phyloP scores from a whole-genome alignment of 1,139 yeast species.

The Kurtzmaniella natalensis region DNA sequence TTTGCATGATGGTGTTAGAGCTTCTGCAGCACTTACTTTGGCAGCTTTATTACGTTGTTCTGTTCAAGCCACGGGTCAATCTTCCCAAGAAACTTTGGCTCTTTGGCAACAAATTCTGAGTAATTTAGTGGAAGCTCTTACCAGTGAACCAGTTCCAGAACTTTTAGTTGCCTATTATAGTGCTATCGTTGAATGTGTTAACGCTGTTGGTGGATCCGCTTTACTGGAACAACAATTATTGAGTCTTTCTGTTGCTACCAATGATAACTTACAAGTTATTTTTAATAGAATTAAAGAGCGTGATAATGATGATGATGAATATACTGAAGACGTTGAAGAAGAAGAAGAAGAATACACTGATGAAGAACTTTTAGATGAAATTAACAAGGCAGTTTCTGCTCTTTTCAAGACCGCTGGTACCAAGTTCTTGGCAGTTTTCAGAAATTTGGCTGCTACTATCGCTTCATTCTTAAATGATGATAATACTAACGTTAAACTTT shows the following conservation, averaged over 20 bases:
- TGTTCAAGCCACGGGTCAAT: conserved; percentile 57
- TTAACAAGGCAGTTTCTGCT: conserved; percentile 71
- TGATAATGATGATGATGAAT: conserved; percentile 61
- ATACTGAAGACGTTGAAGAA: conserved; percentile 57
- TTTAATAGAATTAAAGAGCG: conserved; percentile 70
- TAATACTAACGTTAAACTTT: conserved; percentile 62
- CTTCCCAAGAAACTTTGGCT: conserved; percentile 53
- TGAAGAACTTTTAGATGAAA: conserved; percentile 83
- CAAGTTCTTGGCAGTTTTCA: conserved; percentile 63
- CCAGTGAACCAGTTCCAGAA: conserved; percentile 81
- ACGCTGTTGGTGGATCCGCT: conserved; percentile 59
- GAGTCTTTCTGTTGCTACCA: conserved; percentile 56
- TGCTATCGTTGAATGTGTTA: conserved; percentile 65
- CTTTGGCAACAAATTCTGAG: conserved; percentile 73
- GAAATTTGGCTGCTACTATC: conserved; percentile 50
- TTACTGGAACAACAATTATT: conserved; percentile 56
- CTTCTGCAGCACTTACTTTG: conserved; percentile 79
- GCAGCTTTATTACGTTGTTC: conserved; percentile 72
- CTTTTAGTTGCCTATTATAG: conserved; percentile 73
- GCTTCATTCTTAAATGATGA: conserved; percentile 58
- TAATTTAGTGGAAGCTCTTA: conserved; percentile 64
- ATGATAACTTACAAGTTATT: conserved; percentile 61
- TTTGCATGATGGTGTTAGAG: conserved; percentile 91
- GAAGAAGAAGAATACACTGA: conserved; percentile 86
- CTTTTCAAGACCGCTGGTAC: conserved; percentile 62